phyloP scores from a whole-genome alignment of 257 asterid genomes.

The Forsythia suspensa region DNA sequence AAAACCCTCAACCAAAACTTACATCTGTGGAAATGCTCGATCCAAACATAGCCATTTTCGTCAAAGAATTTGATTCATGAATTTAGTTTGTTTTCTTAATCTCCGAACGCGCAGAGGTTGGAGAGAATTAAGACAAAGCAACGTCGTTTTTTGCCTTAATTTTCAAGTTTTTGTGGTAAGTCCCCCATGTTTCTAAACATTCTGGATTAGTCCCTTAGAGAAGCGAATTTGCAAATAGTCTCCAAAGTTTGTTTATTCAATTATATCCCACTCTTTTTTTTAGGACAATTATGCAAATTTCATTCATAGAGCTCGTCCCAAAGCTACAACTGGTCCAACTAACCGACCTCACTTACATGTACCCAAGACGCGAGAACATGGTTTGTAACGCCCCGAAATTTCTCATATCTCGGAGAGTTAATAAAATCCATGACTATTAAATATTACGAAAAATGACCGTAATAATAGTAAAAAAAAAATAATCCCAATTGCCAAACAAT shows the following conservation, averaged over 20 bases:
- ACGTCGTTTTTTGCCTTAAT: background rate
- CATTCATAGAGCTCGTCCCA: no score
- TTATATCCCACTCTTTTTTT: no score
- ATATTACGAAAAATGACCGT: no score
- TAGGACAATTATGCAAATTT: no score
- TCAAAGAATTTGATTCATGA: background rate
- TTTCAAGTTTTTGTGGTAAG: background rate
- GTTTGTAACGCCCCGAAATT: no score
- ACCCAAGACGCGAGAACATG: no score
- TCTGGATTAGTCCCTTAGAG: background rate
- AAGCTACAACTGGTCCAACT: no score
- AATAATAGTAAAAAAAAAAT: no score
- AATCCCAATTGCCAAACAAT: no score
- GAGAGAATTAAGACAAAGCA: background rate
- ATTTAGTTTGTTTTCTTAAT: background rate
- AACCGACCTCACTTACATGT: no score
- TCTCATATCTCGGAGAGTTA: no score
- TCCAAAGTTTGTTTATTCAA: background rate
- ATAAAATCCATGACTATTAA: no score
- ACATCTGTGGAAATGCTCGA: constrained; percentile 41
- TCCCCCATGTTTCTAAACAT: background rate
- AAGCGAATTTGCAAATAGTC: background rate
- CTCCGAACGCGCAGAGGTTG: background rate
- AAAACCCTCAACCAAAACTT: constrained; percentile 8
- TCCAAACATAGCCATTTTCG: constrained; percentile 41